Base-by-base conservation (phyloP, 2,329 filamentous ascomycete genomes). In the Diaporthe citriasiana region DNA sequence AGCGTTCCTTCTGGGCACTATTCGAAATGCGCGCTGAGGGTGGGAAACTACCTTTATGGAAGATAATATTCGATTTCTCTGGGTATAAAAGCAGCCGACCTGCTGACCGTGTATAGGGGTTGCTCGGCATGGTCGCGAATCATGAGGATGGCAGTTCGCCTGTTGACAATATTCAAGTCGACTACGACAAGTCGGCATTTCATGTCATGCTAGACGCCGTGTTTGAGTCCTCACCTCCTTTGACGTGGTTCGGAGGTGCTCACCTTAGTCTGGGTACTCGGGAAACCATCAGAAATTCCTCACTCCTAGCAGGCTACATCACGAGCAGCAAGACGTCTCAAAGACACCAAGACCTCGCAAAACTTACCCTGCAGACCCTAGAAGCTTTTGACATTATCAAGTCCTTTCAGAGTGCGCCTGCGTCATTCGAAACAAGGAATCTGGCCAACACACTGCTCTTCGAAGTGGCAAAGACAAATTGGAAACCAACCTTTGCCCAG, bases 81-180 rank as follows among this genome's bases (percentile, higher is more conserved):
- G 8, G 1, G 0, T 51, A 51, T 15, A 7, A 59, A 17, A 71
- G 40, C 22, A 71, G 53, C n/a, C 55, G 55, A 2, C 42, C 55
- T 13, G 55, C 6, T 17, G 68, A 71, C 56, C 53, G 56, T 10
- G 22, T 71, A 7, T 71, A 50, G 4, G 68, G 68, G 4, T 3
- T 71, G n/a, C 15, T 71, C 0, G 68, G 68, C 22, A 4, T 71
- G 42, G 35, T 71, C 10, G 53, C 10, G 3, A 4, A 70, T 6
- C n/a, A 40, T 8, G 22, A 30, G 0, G 53, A 70, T 22, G 68
- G 68, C 22, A 50, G 13, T 0, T 70, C 53, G 2, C 40, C 68
- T n/a, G 19, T 25, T 2, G 42, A 30, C 15, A 30, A 59, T 17
- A 71, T 71, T 9, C 22, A 40, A 13, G 40, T 71, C 30, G 42